Conservation (phyloP, 2,329 filamentous ascomycete species). For the Kalmusia sp. region DNA sequence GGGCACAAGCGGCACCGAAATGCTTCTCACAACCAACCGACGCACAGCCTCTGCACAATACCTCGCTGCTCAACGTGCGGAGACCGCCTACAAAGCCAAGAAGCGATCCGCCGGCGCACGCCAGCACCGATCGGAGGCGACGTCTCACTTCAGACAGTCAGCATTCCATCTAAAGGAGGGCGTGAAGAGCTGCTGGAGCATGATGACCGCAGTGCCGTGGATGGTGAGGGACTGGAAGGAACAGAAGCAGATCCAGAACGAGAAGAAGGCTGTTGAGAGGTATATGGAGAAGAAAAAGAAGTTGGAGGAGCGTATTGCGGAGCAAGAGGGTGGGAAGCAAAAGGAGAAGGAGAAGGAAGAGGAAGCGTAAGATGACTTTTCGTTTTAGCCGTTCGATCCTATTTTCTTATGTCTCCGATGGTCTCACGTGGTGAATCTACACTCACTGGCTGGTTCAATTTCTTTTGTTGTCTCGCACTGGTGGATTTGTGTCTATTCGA, state of each 20-base stretch:
- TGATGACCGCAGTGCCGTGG: constrained; percentile 23
- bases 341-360: constrained; percentile 16
- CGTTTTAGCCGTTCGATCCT: too few species aligned
- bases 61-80: constrained; percentile 20
- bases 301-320: constrained; percentile 16
- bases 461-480: too few species aligned
- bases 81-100: constrained; percentile 22
- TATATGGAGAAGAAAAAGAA: constrained; percentile 20
- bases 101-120: constrained; percentile 19
- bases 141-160: constrained; percentile 12
- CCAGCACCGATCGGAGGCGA: constrained; percentile 17
- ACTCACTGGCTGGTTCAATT: too few species aligned
- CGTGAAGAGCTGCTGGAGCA: constrained; percentile 17
- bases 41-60: constrained; percentile 19
- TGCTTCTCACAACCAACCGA: constrained; percentile 20
- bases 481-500: too few species aligned
- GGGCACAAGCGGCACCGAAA: constrained; percentile 21
- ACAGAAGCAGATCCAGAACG: constrained; percentile 19
- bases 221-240: constrained; percentile 21
- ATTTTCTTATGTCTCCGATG: too few species aligned
- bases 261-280: constrained; percentile 17
- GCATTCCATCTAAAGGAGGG: constrained; percentile 18
- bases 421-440: too few species aligned
- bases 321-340: constrained; percentile 9
- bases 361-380: too few species aligned